Conservation (phyloP, 108 stramenopile genomes). For the Asterionellopsis glacialis region DNA sequence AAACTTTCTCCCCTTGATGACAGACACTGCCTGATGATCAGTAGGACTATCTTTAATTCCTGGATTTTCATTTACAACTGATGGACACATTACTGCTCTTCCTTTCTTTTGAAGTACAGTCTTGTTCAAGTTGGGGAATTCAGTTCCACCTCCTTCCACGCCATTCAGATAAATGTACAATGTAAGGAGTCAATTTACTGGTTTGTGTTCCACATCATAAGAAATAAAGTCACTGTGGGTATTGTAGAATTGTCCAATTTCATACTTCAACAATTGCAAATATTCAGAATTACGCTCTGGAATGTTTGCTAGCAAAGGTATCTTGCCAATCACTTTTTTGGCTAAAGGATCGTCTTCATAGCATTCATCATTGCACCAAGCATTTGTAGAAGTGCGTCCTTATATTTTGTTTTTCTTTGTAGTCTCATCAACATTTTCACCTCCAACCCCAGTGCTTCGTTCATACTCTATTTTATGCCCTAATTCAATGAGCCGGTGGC, state of each 20-base stretch:
- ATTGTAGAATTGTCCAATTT: slow-evolving; percentile 35
- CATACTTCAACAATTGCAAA: slow-evolving; percentile 66
- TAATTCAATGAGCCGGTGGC: no score
- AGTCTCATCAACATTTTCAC: no score
- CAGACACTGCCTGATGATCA: slow-evolving; percentile 76
- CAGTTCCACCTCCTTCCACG: slow-evolving; percentile 80
- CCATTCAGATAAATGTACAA: slow-evolving; percentile 83
- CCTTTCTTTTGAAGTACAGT: slow-evolving; percentile 81
- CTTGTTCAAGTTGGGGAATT: slow-evolving; percentile 54
- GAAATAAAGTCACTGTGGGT: slow-evolving; percentile 54
- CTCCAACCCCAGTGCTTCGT: no score
- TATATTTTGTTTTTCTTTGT: no score
- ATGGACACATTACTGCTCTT: slow-evolving; percentile 73
- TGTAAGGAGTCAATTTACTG: slow-evolving; percentile 59
- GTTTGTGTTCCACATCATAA: slow-evolving; percentile 16
- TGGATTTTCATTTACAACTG: slow-evolving; percentile 55
- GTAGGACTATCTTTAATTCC: slow-evolving; percentile 53
- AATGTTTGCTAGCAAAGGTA: slow-evolving; percentile 42
- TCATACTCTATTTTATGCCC: no score
- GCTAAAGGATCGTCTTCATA: slow-evolving; percentile 24
- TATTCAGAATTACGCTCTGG: slow-evolving; percentile 52
- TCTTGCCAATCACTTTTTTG: slow-evolving; percentile 34
- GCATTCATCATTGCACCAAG: slow-evolving; percentile 70
- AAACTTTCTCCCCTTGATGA: slow-evolving; percentile 71
- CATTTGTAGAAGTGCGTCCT: slow-evolving; percentile 57